Base-by-base conservation (phyloP, 2,329 filamentous ascomycete species). In the Esteya vermicola region DNA sequence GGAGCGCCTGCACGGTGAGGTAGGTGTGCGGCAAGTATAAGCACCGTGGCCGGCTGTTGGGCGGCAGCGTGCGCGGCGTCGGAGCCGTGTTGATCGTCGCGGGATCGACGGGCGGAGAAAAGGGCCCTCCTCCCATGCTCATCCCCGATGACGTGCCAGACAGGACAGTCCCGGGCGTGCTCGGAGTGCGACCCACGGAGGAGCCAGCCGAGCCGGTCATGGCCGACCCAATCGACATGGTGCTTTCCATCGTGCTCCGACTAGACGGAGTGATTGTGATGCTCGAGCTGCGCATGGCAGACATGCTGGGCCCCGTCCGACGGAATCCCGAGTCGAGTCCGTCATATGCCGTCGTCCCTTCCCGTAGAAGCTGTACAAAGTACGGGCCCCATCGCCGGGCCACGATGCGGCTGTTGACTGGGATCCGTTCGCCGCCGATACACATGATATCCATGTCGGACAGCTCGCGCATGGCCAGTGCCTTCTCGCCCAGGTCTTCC, bases 361-460 rank as follows among this genome's bases (percentile, higher is more conserved):
- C 88, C 22, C 83, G 76, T 9, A 96, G 67, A 2, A 98, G 70
- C 54, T 93, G 85, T 41, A 94, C 85, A 60, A 98, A 96, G 56
- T 93, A 95, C 1, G 86, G 85, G 0, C 91, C 91, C 91, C 91
- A 98, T 54, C 91, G 71, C 22, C 85, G 75, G 9, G 83, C 81
- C 14, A 96, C 70, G 14, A 98, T 74, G 42, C 86, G 77, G 7
- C 91, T 96, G 58, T 93, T 98, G 49, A 95, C 83, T 0, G 91
- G 85, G 48, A 96, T 85, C 16, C 88, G 76, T 55, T 95, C 89
- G 19, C 89, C 89, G 18, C 83, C 82, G 32, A 94, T 79, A 39
- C 89, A 91, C 22, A 96, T 68, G 43, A 98, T 84, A 53, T 96
- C 91, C 91, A 98, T 98, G 51, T 98, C 91, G 3, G 85, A 74